A percentile compares a stretch with the other conserved stretches of the same genome.
These are phyloP conservation scores for Phylloporus sp. DNA, from an alignment of 768 basidiomycete genomes.

Conservation along the genomic window DNA sequence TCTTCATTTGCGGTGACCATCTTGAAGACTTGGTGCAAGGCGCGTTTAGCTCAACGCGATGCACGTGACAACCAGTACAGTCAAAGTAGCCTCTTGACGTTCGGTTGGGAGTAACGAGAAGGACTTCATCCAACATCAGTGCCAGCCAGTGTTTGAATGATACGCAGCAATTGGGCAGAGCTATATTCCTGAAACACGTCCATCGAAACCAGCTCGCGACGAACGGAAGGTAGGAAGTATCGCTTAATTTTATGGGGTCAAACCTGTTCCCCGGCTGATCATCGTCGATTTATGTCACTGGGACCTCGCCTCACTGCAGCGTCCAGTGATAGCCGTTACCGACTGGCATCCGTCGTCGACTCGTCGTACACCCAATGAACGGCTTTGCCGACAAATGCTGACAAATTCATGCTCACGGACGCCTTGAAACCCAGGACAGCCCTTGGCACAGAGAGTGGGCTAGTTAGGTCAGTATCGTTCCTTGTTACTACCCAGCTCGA, in stretches of 20 bases:
- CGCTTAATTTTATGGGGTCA: slow-evolving; percentile 4
- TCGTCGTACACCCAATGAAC: too few species aligned
- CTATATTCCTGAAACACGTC: not conserved
- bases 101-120: not conserved
- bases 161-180: not conserved
- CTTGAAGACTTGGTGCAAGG: slow-evolving; percentile 1
- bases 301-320: slow-evolving; percentile 17
- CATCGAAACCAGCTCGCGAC: not conserved
- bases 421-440: not conserved
- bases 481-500: slow-evolving; percentile 8
- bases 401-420: slow-evolving; percentile 10
- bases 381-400: slow-evolving; percentile 3
- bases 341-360: too few species aligned
- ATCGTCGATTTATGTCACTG: slow-evolving; percentile 3
- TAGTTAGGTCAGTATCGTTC: slow-evolving; percentile 10
- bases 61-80: slow-evolving; percentile 18
- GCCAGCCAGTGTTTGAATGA: not conserved
- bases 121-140: not conserved
- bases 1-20: slow-evolving; percentile 27
- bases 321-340: not conserved
- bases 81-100: not conserved
- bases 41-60: slow-evolving; percentile 13
- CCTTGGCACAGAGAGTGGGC: not conserved
- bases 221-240: not conserved
- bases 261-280: slow-evolving; percentile 6